Evolutionary conservation across 495 filamentous ascomycete genomes (phyloP), one percentile per base, ranked within the genome.

Genomic region (Amorphotheca resinae): DNA sequence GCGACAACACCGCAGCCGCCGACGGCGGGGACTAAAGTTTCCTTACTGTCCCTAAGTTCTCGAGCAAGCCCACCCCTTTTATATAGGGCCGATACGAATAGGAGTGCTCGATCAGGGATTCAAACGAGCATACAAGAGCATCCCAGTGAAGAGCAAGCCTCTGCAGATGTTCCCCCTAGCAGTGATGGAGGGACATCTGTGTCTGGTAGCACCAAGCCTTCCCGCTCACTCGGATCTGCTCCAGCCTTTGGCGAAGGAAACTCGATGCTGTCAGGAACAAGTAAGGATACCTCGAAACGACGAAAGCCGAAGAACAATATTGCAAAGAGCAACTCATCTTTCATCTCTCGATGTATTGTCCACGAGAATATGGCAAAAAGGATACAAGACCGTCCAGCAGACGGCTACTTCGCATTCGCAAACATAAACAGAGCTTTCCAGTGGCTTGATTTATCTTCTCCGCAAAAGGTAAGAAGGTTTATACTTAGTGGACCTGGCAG

Each of bases 261-360:
- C 55, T 66, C 74, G 11, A 70, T 83, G 15, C 69, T 96, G 34
- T 41, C 55, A 28, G 62, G 68, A 1, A 63, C 60, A 17, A 59
- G 70, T n/a, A 94, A 87, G 61, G 87, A 94, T 50, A 68, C 72
- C 2, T 64, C 70, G 38, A 94, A 93, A 61, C 65, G 78, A 52
- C 72, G 80, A 47, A 98, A 96, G 62, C 93, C 91, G 9, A 95
- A 95, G 65, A 95, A 86, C 60, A 96, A 91, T 59, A 87, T 98
- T 53, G 76, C 87, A 31, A 98, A 98, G 68, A 95, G 86, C 64
- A 95, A 93, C 61, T 96, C 91, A 15, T 89, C 87, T 3, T 96
- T 95, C 55, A 87, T 98, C 16, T 95, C 88, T 4, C 66, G 91
- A 39, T 88, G 94, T n/a, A 93, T 95, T 35, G 76, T 84, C 5